A percentile compares a stretch with the other conserved stretches of the same genome.
Conservation (phyloP, 345 rosid species). For the Excoecaria cochinchinensis region DNA sequence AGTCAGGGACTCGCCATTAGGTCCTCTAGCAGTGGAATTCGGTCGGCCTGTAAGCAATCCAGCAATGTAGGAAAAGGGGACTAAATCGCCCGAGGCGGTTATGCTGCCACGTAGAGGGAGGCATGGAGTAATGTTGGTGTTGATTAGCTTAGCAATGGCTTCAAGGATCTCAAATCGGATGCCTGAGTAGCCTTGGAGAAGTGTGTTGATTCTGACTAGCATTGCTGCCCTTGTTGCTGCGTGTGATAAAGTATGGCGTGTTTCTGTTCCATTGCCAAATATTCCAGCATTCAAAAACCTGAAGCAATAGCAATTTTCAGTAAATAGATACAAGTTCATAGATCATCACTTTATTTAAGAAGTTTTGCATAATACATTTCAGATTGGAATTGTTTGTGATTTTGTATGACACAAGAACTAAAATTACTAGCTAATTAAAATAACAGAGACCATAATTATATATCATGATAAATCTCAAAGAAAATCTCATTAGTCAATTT, state of each 20-base stretch:
- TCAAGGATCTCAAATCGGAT: conserved; percentile 72
- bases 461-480: too few species aligned
- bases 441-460: too few species aligned
- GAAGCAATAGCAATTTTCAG: background rate
- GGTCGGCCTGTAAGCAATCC: conserved; percentile 63
- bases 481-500: too few species aligned
- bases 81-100: conserved; percentile 72
- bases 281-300: conserved; percentile 74
- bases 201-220: conserved; percentile 76
- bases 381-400: too few species aligned
- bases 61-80: conserved; percentile 67
- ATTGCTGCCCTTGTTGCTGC: conserved; percentile 70
- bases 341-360: background rate
- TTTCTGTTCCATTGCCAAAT: conserved; percentile 55
- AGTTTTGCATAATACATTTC: too few species aligned
- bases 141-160: conserved; percentile 59
- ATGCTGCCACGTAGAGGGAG: conserved; percentile 72
- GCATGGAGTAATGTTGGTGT: conserved; percentile 66
- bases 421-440: too few species aligned
- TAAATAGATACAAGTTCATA: background rate
- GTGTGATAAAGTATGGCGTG: conserved; percentile 56
- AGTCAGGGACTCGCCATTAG: conserved; percentile 42
- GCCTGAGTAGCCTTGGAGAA: conserved; percentile 73
- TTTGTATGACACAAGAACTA: too few species aligned
- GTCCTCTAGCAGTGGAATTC: conserved; percentile 58